Evolutionary conservation across 2,329 filamentous ascomycete species (phyloP).

Genomic region (Dichotomopilus funicola): DNA sequence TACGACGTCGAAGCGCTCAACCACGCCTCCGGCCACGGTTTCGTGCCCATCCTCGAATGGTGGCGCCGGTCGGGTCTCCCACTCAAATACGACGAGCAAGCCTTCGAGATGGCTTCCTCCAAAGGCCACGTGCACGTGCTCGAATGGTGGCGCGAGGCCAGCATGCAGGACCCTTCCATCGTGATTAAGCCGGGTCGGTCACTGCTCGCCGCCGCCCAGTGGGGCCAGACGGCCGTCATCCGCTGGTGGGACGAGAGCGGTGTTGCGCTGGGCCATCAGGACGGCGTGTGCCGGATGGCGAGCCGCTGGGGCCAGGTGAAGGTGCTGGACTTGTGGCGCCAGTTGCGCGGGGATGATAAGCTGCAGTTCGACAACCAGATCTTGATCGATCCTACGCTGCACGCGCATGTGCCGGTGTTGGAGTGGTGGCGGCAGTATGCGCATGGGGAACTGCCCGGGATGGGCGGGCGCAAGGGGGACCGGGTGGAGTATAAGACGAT

Average conservation of each 20-base stretch:
- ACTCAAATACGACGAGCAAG: constrained; percentile 77
- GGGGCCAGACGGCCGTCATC: constrained; percentile 69
- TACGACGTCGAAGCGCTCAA: constrained; percentile 83
- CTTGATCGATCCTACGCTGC: constrained; percentile 78
- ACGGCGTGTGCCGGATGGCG: constrained; percentile 76
- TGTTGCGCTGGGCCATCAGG: constrained; percentile 72
- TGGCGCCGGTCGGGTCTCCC: constrained; percentile 68
- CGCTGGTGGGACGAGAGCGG: constrained; percentile 83
- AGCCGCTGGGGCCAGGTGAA: constrained; percentile 78
- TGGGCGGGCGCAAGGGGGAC: constrained; percentile 52
- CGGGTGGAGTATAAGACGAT: constrained; percentile 90
- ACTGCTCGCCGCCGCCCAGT: constrained; percentile 75
- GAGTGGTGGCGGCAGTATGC: constrained; percentile 85
- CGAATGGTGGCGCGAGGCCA: constrained; percentile 84
- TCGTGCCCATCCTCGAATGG: constrained; percentile 86
- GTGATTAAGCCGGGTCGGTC: constrained; percentile 76
- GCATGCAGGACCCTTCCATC: constrained; percentile 50
- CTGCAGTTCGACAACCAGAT: constrained; percentile 33
- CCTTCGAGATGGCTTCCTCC: constrained; percentile 79
- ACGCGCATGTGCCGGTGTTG: constrained; percentile 74
- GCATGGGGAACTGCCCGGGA: constrained; percentile 47
- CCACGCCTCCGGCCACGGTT: constrained; percentile 78
- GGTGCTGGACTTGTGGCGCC: constrained; percentile 77
- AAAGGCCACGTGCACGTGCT: constrained; percentile 80
- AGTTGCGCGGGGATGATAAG: constrained; percentile 56